Evolutionary conservation across 306 rosid species (phyloP).

Genomic region (Cucumis sativus): DNA sequence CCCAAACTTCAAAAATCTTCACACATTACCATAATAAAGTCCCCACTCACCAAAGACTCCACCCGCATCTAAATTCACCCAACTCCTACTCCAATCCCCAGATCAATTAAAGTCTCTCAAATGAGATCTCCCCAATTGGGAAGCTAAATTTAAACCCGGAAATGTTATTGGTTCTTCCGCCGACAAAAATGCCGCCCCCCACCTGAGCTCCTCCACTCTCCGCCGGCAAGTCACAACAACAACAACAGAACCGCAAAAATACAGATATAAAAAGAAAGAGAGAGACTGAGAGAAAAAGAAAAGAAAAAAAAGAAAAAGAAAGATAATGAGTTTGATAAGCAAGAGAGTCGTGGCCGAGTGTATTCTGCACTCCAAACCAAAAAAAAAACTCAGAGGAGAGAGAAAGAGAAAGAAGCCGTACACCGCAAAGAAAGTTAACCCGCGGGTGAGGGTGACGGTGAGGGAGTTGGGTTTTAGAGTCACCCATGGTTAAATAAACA

Average conservation of each 20-base stretch:
- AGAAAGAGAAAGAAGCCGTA: conserved; percentile 10
- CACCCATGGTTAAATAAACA: neutral
- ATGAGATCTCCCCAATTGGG: conserved; percentile 1
- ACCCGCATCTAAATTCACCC: neutral
- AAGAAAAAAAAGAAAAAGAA: neutral
- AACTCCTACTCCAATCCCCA: neutral
- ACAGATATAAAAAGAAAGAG: neutral
- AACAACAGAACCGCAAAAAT: neutral
- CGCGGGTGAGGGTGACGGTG: conserved; percentile 23
- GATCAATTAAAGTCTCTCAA: neutral
- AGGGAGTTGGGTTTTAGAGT: neutral
- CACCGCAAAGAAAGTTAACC: conserved; percentile 16
- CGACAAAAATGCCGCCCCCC: neutral
- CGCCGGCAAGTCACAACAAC: neutral
- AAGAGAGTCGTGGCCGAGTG: conserved; percentile 7
- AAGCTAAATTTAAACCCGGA: neutral
- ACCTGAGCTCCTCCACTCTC: neutral
- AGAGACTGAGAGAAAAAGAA: neutral
- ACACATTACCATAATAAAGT: conserved; percentile 8
- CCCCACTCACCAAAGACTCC: neutral
- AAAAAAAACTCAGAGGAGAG: neutral
- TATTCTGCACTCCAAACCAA: neutral
- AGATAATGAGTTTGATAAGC: conserved; percentile 12
- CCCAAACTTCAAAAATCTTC: conserved; percentile 4
- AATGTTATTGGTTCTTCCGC: neutral